Evolutionary conservation across 2,329 filamentous ascomycete species (phyloP).

Genomic region (Xylariaceae sp.): DNA sequence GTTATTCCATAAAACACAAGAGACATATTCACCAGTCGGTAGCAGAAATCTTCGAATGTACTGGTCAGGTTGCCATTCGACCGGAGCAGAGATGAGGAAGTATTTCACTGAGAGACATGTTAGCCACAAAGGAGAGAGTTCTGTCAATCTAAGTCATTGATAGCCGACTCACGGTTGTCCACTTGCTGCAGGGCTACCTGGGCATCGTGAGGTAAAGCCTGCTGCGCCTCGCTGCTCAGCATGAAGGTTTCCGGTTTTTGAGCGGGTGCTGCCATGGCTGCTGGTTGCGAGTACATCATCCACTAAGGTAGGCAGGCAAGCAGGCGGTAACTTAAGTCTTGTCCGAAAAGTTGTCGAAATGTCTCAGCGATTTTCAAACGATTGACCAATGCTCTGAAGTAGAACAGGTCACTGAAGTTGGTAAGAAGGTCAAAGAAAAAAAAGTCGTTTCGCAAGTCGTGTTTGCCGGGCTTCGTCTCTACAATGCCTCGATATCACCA

Average conservation of each 20-base stretch:
- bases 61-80: constrained; percentile 95
- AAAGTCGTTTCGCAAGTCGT: constrained; percentile 19
- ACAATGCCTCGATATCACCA: constrained; percentile 7
- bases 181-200: constrained; percentile 97
- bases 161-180: constrained; percentile 72
- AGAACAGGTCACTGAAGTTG: constrained; percentile 10
- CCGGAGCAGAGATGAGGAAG: constrained; percentile 96
- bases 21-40: constrained; percentile 97
- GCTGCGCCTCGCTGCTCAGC: constrained; percentile 94
- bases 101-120: constrained; percentile 71
- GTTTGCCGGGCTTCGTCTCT: constrained; percentile 14
- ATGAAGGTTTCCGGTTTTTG: constrained; percentile 99
- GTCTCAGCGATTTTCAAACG: constrained; percentile 10
- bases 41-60: constrained; percentile 94
- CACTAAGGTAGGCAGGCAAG: constrained; percentile 18
- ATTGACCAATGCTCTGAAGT: constrained; percentile 2
- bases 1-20: constrained; percentile 98
- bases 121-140: constrained; percentile 18
- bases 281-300: constrained; percentile 74
- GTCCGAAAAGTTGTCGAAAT: constrained; percentile 16
- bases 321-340: constrained; percentile 13
- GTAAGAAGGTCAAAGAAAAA: constrained; percentile 20
- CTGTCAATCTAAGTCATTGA: background rate
- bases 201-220: constrained; percentile 91
- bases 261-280: constrained; percentile 70